Evolutionary conservation across 2,329 filamentous ascomycete species (phyloP).

Genomic region (Fusarium oxysporum): DNA sequence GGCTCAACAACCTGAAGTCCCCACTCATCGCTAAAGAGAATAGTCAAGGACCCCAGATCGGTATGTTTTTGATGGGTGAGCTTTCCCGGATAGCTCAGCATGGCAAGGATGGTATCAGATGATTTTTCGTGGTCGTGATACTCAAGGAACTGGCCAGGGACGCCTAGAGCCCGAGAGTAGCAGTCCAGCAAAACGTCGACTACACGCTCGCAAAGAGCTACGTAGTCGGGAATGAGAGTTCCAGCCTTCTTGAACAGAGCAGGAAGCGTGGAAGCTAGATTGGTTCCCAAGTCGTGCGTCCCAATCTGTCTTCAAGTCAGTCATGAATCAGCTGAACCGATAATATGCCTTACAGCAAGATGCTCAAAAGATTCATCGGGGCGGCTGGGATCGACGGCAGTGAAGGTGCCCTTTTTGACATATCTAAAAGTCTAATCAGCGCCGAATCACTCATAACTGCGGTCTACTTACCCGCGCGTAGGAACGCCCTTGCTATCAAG

Average conservation of each 20-base stretch:
- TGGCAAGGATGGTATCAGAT: background rate
- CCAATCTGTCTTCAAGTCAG: background rate
- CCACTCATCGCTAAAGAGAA: background rate
- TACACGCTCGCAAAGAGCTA: background rate
- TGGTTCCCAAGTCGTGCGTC: background rate
- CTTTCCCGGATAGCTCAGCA: background rate
- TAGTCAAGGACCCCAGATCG: background rate
- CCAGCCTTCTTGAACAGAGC: background rate
- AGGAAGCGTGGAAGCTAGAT: background rate
- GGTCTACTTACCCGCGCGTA: background rate
- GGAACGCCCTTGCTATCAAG: background rate
- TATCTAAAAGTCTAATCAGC: background rate
- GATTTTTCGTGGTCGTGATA: background rate
- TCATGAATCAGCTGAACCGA: background rate
- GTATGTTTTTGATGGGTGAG: background rate
- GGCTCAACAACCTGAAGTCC: background rate
- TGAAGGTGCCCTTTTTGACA: background rate
- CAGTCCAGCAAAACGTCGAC: background rate
- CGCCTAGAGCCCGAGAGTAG: background rate
- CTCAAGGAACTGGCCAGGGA: background rate
- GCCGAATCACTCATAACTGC: no score
- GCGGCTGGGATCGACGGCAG: background rate
- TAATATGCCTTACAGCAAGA: background rate
- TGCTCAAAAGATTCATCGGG: background rate
- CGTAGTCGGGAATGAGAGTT: background rate